Percentiles rank a stretch among this genome's conserved stretches.
phyloP scores from a whole-genome alignment of 1,139 yeast species.

The Yamadazyma atmosphaerica region DNA sequence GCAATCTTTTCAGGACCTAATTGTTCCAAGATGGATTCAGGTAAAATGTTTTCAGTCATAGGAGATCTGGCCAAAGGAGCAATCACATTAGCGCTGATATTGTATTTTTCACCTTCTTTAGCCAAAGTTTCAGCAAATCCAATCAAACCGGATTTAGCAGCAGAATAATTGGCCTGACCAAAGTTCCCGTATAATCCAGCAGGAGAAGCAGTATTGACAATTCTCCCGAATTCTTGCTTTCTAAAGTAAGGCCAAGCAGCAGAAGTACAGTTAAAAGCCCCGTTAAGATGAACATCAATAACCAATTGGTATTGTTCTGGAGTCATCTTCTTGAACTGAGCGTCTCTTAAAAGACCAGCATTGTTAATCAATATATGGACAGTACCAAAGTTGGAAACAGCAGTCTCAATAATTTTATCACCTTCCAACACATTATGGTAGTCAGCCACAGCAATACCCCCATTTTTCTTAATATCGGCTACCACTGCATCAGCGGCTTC shows the following conservation, averaged over 20 bases:
- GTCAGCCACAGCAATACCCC: constrained; percentile 91
- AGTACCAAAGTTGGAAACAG: constrained; percentile 82
- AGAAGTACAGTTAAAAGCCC: constrained; percentile 80
- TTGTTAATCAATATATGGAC: constrained; percentile 90
- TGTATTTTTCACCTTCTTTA: constrained; percentile 86
- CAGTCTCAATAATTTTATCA: constrained; percentile 82
- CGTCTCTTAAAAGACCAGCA: constrained; percentile 88
- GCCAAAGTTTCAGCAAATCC: constrained; percentile 95
- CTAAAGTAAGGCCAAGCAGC: constrained; percentile 94
- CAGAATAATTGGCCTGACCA: constrained; percentile 95
- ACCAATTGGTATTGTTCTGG: constrained; percentile 79
- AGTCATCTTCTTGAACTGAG: constrained; percentile 78
- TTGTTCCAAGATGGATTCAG: constrained; percentile 78
- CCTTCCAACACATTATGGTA: constrained; percentile 91
- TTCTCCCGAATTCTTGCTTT: constrained; percentile 83
- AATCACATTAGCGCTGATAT: constrained; percentile 81
- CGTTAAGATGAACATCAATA: constrained; percentile 83
- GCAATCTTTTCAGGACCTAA: constrained; percentile 87
- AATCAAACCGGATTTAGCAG: constrained; percentile 87
- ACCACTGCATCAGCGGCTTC: constrained; percentile 89
- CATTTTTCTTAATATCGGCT: constrained; percentile 69
- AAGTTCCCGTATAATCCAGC: constrained; percentile 97
- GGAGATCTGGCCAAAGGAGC: constrained; percentile 95
- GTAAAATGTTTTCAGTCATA: constrained; percentile 91
- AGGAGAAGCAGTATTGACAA: constrained; percentile 91